Evolutionary conservation across 2,329 filamentous ascomycete genomes (phyloP).

Genomic region (Cordyceps fumosorosea): DNA sequence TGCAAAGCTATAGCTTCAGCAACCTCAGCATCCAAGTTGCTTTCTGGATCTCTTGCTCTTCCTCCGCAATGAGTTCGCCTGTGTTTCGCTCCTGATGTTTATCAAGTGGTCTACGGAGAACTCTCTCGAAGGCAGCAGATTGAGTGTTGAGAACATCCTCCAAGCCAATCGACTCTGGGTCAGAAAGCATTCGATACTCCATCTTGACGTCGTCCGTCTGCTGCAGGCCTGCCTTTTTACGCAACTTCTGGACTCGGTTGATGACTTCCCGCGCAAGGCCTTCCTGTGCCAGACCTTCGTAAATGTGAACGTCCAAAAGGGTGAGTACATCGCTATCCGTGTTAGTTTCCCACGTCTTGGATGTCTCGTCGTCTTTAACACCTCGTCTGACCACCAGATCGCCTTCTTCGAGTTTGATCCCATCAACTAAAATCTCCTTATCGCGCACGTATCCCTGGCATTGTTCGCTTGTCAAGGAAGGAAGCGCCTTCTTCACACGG

Average conservation of each 20-base stretch:
- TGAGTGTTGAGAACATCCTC: conserved; percentile 64
- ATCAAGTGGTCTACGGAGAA: conserved; percentile 69
- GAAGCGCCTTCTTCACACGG: conserved; percentile 86
- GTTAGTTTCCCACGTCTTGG: conserved; percentile 75
- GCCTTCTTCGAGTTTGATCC: conserved; percentile 73
- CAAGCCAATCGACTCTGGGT: conserved; percentile 71
- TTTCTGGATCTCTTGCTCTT: conserved; percentile 80
- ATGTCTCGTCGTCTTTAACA: conserved; percentile 64
- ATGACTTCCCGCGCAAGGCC: conserved; percentile 88
- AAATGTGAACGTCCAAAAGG: conserved; percentile 75
- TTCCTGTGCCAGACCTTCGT: conserved; percentile 81
- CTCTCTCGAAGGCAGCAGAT: conserved; percentile 64
- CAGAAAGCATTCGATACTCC: conserved; percentile 77
- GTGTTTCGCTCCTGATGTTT: conserved; percentile 21
- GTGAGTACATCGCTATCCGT: conserved; percentile 85
- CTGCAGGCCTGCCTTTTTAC: conserved; percentile 88
- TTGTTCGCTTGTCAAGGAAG: conserved; percentile 68
- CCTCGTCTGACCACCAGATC: conserved; percentile 75
- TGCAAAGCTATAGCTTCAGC: conserved; percentile 56
- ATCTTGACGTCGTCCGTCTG: conserved; percentile 94
- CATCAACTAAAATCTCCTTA: conserved; percentile 74
- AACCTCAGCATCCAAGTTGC: conserved; percentile 73
- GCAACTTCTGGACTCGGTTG: conserved; percentile 82
- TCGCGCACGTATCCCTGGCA: conserved; percentile 71
- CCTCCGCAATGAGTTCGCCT: conserved; percentile 59